Evolutionary conservation across 768 basidiomycete species (phyloP), one percentile per base, ranked within the genome.

Genomic region (Tricholoma bakamatsutake): DNA sequence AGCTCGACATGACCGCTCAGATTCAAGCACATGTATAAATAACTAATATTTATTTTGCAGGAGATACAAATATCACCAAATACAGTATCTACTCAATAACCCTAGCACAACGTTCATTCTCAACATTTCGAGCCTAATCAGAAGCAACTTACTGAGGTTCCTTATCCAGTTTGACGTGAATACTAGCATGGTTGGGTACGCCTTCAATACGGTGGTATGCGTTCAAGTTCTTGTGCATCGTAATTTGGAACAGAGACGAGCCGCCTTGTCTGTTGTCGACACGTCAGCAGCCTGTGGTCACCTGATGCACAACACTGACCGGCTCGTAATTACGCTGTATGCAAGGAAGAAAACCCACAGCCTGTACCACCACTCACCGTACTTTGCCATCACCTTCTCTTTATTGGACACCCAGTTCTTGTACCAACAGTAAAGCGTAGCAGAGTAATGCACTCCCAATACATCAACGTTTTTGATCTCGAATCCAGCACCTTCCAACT

Each of bases 341-440:
- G 95, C 97, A 31, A 99, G 81, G 87, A 99, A 99, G 81, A 88
- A 98, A 4, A 84, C 84, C 97, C 97, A 99, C 66, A 91, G 83
- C 62, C 96, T 81, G 77, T 88, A 98, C 93, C 92, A 93, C 64
- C 83, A 80, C 31, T 95, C 91, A 52, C 96, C 96, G 67, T 99
- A 99, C 71, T 87, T 88, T 54, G 76, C 92, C 37, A 89, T 60
- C 50, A 97, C 87, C 71, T 89, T 87, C 45, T 94, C 93, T 76
- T 88, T 88, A 81, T 99, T 98, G 56, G 77, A 76, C 42, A 96
- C 71, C 97, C 97, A 99, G 82, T 98, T 98, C 69, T 90, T 83
- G 80, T 98, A 98, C 96, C 96, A 98, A 56, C 82, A 79, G 72
- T 79, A 87, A 66, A 93, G 76, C 1, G 93, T 96, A 0, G 94